These are phyloP conservation scores for Pythium dissimile DNA, from an alignment of 352 stramenopile genomes.

Conservation along the genomic window DNA sequence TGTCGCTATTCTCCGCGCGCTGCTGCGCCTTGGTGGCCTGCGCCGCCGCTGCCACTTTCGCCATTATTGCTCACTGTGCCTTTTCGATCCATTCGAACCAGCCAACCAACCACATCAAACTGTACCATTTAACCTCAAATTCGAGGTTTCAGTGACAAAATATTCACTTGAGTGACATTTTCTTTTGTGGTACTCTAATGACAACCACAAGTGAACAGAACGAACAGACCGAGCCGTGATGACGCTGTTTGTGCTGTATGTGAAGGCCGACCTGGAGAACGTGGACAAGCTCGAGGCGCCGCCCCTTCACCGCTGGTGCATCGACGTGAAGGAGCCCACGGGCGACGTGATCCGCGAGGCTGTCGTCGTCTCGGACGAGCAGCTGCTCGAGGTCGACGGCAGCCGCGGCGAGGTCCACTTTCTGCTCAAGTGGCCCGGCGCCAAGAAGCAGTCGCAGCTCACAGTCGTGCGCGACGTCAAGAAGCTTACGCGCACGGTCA, in stretches of 20 bases:
- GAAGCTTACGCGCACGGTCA: constrained; percentile 69
- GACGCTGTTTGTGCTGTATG: constrained; percentile 84
- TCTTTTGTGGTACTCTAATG: not conserved
- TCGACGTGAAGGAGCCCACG: constrained; percentile 81
- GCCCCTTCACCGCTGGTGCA: constrained; percentile 70
- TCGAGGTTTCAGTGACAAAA: constrained; percentile 9
- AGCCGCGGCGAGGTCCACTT: constrained; percentile 78
- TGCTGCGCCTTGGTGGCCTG: constrained; percentile 13
- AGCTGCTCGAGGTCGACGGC: constrained; percentile 66
- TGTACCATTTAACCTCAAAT: constrained; percentile 11
- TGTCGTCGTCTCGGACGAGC: constrained; percentile 82
- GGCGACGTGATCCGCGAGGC: constrained; percentile 72
- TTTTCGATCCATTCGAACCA: constrained; percentile 24
- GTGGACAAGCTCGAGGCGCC: constrained; percentile 70
- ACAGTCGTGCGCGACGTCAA: constrained; percentile 85
- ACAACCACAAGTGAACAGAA: not conserved
- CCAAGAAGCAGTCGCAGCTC: constrained; percentile 76
- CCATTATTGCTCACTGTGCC: constrained; percentile 15
- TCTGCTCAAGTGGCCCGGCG: constrained; percentile 81
- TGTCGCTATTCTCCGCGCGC: not conserved
- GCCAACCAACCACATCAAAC: constrained; percentile 26
- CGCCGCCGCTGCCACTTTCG: constrained; percentile 15
- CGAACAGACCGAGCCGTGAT: too few species aligned
- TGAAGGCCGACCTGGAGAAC: constrained; percentile 88
- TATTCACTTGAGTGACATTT: constrained; percentile 8